Evolutionary conservation across 73 alveolate species (phyloP).

Genomic region (Paramecium caudatum): DNA sequence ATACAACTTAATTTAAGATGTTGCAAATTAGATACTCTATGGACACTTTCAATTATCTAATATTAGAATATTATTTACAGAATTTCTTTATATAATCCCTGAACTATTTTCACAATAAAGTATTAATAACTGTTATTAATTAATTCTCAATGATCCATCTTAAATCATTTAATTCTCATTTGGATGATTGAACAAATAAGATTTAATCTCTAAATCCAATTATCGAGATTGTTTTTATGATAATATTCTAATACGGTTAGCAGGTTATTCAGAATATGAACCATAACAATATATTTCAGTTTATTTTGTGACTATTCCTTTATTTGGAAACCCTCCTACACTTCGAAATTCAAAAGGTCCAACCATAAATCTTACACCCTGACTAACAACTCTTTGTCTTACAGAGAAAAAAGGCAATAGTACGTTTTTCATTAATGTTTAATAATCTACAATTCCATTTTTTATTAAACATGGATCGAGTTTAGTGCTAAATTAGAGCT

Average conservation of each 20-base stretch:
- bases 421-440: conserved; percentile 18
- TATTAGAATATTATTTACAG: background rate
- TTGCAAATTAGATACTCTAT: background rate
- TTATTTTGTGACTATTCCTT: background rate
- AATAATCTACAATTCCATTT: background rate
- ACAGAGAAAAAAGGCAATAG: conserved; percentile 53
- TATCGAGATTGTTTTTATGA: background rate
- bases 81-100: background rate
- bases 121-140: background rate
- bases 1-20: conserved; percentile 10
- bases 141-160: conserved; percentile 6
- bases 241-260: background rate
- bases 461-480: conserved; percentile 20
- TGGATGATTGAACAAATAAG: background rate
- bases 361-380: background rate
- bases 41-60: conserved; percentile 2
- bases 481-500: background rate
- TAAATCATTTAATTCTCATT: conserved; percentile 9
- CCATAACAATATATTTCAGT: conserved; percentile 46
- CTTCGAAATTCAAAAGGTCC: conserved; percentile 49
- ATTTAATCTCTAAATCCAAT: conserved; percentile 18
- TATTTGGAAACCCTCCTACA: conserved; percentile 3
- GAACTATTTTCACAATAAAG: conserved; percentile 29
- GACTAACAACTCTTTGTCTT: conserved; percentile 10
- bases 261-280: background rate